These are phyloP conservation scores for Lentinula lateritia DNA, from an alignment of 768 basidiomycete species.

Conservation along the genomic window DNA sequence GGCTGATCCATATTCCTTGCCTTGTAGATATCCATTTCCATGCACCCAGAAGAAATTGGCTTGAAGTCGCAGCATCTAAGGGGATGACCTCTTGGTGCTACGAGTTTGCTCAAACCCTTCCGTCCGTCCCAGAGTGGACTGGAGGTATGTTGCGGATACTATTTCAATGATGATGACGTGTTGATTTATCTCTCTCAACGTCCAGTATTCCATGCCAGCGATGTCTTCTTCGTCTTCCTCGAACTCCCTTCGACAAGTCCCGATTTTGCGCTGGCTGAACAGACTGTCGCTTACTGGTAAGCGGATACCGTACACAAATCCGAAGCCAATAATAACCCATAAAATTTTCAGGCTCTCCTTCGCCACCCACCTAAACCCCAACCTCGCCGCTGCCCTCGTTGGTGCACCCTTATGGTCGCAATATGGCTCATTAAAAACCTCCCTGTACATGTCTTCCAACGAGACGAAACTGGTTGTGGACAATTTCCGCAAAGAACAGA, in stretches of 20 bases:
- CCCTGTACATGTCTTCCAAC: not conserved
- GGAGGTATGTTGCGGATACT: not conserved
- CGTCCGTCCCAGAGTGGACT: not conserved
- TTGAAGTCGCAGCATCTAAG: slow-evolving; percentile 17
- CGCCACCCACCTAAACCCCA: slow-evolving; percentile 2
- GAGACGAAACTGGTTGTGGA: not conserved
- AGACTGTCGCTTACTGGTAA: slow-evolving; percentile 5
- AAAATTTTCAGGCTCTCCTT: slow-evolving; percentile 4
- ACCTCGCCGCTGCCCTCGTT: not conserved
- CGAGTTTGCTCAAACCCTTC: slow-evolving; percentile 15
- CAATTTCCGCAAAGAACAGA: slow-evolving; percentile 2
- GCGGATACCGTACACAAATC: not conserved
- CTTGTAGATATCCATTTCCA: slow-evolving; percentile 21
- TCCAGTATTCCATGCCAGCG: slow-evolving; percentile 6
- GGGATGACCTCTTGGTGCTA: slow-evolving; percentile 17
- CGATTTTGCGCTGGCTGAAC: not conserved
- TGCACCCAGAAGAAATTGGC: slow-evolving; percentile 16
- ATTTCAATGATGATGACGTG: not conserved
- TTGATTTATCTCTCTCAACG: not conserved
- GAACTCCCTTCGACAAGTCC: not conserved
- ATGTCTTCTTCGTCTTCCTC: slow-evolving; percentile 7
- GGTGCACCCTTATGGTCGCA: not conserved
- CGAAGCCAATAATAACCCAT: too few relatives aligned
- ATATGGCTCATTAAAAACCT: not conserved
- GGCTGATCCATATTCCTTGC: not conserved